These are phyloP conservation scores for Trametes gibbosa DNA, from an alignment of 768 basidiomycete genomes.

Conservation along the genomic window DNA sequence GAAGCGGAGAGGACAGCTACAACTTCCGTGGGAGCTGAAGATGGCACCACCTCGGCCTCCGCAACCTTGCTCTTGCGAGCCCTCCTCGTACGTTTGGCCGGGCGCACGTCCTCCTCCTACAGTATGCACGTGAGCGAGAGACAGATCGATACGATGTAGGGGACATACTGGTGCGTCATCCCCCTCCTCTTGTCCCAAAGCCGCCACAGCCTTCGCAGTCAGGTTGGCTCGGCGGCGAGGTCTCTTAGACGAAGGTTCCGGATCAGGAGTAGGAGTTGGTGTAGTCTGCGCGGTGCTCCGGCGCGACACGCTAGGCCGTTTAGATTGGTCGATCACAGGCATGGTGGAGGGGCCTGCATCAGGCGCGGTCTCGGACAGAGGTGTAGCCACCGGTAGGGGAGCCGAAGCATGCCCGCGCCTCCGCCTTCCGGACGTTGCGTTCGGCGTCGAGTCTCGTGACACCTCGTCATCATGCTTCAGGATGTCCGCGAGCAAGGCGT, in stretches of 20 bases:
- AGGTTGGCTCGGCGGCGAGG: conserved; percentile 38
- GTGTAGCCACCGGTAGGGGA: background rate
- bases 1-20: conserved; percentile 22
- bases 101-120: conserved; percentile 32
- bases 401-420: conserved; percentile 10
- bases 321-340: background rate
- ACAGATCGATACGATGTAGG: background rate
- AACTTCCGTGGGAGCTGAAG: conserved; percentile 27
- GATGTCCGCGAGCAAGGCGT: conserved; percentile 79
- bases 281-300: conserved; percentile 37
- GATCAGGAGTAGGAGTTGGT: conserved; percentile 58
- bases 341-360: conserved; percentile 1
- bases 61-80: conserved; percentile 33
- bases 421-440: conserved; percentile 5
- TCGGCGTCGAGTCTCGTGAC: conserved; percentile 22
- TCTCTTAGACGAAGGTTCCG: conserved; percentile 56
- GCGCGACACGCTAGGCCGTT: conserved; percentile 30
- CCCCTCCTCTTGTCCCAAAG: conserved; percentile 31
- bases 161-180: conserved; percentile 30
- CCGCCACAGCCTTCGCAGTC: conserved; percentile 30
- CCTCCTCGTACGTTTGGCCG: conserved; percentile 31
- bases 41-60: conserved; percentile 18
- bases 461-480: conserved; percentile 63
- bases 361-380: background rate
- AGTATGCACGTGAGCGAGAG: background rate